Evolutionary conservation across 2,329 filamentous ascomycete genomes (phyloP), one percentile per base, ranked within the genome.

Genomic region (Fusarium illudens): DNA sequence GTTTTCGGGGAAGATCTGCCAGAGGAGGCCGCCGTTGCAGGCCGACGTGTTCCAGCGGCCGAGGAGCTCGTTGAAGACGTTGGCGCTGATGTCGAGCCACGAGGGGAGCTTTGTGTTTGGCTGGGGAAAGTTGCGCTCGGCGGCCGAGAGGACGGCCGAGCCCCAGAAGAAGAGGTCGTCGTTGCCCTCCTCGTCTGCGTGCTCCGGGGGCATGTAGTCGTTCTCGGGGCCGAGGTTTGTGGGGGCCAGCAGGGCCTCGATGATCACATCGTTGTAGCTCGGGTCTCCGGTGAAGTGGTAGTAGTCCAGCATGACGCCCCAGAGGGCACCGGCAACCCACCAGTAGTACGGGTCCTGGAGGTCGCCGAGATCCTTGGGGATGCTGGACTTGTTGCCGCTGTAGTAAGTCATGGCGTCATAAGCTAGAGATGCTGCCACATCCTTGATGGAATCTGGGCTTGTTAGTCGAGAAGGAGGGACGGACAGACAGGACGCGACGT

Each of bases 1-100:
- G 75, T 96, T 95, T 71, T 86, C 87, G 1, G 85, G 80, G 76
- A 90, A 94, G 70, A 97, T 93, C 81, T 97, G 93, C 92, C 92
- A 95, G 59, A 88, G 84, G 48, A 96, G 80, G 5, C 93, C 93
- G 63, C 93, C 93, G 25, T 83, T 84, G 73, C 93, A 96, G 36
- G 81, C 79, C 0, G 82, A 80, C 0, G 80, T 84, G 75, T 94
- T 89, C 93, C 93, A 96, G 46, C 93, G 87, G 20, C 78, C 78
- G 6, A 84, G 84, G 73, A 94, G 90, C 42, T 86, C 85, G 76
- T 94, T 89, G 84, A 92, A 96, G 30, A 92, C 86, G 67, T 91
- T 92, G 71, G 86, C 83, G 8, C 87, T 87, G 25, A 96, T 84
- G 22, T 90, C 81, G 17, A 92, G 81, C 87, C 90, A 93, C 9